phyloP scores from a whole-genome alignment of 768 basidiomycete genomes.

The Tylopilus subfusipes region DNA sequence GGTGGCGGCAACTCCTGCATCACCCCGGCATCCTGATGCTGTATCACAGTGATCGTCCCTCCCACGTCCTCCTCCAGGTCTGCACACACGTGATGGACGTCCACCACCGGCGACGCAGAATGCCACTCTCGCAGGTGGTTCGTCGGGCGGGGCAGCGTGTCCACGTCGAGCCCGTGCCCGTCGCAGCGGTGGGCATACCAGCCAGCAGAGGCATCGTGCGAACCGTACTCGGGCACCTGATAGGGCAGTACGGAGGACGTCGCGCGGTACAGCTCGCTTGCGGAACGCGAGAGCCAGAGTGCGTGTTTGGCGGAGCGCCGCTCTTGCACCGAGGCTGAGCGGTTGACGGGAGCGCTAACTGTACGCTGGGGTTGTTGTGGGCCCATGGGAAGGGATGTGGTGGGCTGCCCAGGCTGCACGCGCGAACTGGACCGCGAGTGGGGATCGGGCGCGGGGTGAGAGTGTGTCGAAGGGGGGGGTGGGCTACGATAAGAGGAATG shows the following conservation, averaged over 20 bases:
- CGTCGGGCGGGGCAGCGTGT: not conserved
- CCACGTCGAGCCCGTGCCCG: not conserved
- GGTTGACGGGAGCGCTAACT: not conserved
- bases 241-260: not conserved
- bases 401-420: not conserved
- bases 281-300: conserved; percentile 20
- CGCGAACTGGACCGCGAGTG: not conserved
- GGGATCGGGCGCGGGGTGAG: not conserved
- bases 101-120: conserved; percentile 17
- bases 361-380: not conserved
- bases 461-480: not conserved
- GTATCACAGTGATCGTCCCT: not conserved
- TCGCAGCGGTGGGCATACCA: not conserved
- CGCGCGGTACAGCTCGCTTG: conserved; percentile 21
- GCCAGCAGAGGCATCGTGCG: not conserved
- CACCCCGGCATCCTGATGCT: conserved; percentile 19
- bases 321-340: conserved; percentile 1
- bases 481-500: not conserved
- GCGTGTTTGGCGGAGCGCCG: conserved; percentile 11
- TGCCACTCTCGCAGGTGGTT: conserved; percentile 21
- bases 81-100: not conserved
- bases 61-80: not conserved
- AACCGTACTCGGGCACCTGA: not conserved
- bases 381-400: not conserved
- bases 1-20: conserved; percentile 27